These are phyloP conservation scores for Puccinia novopanici DNA, from an alignment of 1,284 basidiomycete species.

Conservation along the genomic window DNA sequence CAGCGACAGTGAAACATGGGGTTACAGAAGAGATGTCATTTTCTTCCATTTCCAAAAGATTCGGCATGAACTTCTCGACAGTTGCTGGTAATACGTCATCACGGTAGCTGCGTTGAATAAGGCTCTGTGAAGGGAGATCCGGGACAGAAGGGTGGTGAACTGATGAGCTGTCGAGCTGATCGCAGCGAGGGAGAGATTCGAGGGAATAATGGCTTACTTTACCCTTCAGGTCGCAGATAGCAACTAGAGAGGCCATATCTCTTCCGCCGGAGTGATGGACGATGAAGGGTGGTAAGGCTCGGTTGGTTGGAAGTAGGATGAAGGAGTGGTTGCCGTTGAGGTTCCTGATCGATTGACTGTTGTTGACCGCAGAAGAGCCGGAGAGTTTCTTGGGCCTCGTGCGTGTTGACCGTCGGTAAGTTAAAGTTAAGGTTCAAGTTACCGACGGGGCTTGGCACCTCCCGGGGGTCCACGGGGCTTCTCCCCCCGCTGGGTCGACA, in stretches of 20 bases:
- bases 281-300: not conserved
- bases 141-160: not conserved
- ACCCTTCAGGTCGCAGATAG: slow-evolving; percentile 96
- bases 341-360: too few relatives aligned
- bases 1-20: slow-evolving; percentile 77
- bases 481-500: too few relatives aligned
- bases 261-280: not conserved
- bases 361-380: too few relatives aligned
- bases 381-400: too few relatives aligned
- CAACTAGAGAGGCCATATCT: slow-evolving; percentile 65
- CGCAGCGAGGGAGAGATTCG: not conserved
- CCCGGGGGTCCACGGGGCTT: not conserved
- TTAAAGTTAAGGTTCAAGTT: too few relatives aligned
- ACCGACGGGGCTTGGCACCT: not conserved
- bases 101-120: slow-evolving; percentile 95
- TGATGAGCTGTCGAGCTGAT: slow-evolving; percentile 4
- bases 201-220: slow-evolving; percentile 59
- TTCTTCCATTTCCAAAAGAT: slow-evolving; percentile 94
- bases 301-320: too few relatives aligned
- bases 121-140: slow-evolving; percentile 65
- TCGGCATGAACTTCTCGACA: slow-evolving; percentile 90
- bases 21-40: slow-evolving; percentile 83
- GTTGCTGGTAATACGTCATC: slow-evolving; percentile 89
- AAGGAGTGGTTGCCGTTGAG: too few relatives aligned
- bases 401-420: too few relatives aligned